Conservation (phyloP, 2,329 filamentous ascomycete species). For the Emericellopsis cladophorae region DNA sequence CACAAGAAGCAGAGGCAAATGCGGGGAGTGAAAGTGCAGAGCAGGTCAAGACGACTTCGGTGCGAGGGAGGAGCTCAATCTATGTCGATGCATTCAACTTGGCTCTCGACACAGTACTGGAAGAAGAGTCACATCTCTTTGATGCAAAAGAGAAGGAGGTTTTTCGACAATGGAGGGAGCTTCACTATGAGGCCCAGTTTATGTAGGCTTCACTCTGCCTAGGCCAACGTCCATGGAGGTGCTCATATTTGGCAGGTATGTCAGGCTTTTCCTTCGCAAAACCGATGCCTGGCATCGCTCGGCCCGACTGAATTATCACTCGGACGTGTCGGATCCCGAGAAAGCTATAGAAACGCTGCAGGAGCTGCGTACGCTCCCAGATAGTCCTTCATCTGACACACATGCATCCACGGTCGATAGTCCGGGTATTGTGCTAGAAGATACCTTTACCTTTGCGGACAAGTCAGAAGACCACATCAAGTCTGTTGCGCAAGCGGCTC, state of each 20-base stretch:
- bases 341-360: constrained; percentile 56
- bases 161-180: constrained; percentile 60
- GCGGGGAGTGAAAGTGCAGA: constrained; percentile 21
- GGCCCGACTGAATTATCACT: constrained; percentile 63
- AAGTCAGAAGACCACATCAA: constrained; percentile 60
- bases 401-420: constrained; percentile 17
- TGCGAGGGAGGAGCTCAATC: constrained; percentile 71
- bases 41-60: constrained; percentile 39
- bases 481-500: constrained; percentile 71
- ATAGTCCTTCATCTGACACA: constrained; percentile 2
- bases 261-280: constrained; percentile 85
- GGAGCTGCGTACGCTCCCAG: constrained; percentile 39
- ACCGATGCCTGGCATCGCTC: constrained; percentile 84
- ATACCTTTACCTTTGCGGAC: constrained; percentile 68
- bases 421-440: constrained; percentile 32
- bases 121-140: constrained; percentile 82
- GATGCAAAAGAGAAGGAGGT: constrained; percentile 64
- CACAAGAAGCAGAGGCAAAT: constrained; percentile 23
- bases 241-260: constrained; percentile 47
- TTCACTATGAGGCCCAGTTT: constrained; percentile 82
- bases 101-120: constrained; percentile 76
- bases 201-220: constrained; percentile 41
- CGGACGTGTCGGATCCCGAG: constrained; percentile 66
- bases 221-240: too few species aligned
- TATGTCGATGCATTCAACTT: constrained; percentile 97